These are phyloP conservation scores for Orbilia quercus DNA, from an alignment of 2,329 filamentous ascomycete genomes.

Conservation along the genomic window DNA sequence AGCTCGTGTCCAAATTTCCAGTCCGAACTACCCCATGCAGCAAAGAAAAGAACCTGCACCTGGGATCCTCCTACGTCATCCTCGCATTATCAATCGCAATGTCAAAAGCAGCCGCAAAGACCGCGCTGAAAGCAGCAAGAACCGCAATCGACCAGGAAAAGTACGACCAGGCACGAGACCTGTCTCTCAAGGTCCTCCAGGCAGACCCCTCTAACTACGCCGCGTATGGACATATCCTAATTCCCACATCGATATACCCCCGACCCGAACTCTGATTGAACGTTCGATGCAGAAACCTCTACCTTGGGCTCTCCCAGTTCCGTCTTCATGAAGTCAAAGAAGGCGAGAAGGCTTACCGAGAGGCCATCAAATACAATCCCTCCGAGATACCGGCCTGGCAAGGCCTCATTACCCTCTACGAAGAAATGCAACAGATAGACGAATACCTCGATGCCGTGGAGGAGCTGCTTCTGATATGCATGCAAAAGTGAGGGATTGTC, in stretches of 20 bases:
- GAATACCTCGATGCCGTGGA: constrained; percentile 80
- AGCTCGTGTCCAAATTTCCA: no score
- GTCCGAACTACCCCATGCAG: neutral
- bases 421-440: constrained; percentile 78
- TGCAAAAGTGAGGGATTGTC: constrained; percentile 70
- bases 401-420: constrained; percentile 85
- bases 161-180: constrained; percentile 78
- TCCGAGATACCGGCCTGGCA: constrained; percentile 89
- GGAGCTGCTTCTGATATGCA: constrained; percentile 79
- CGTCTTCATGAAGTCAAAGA: constrained; percentile 77
- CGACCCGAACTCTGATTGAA: constrained; percentile 10
- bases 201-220: constrained; percentile 80
- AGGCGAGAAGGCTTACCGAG: constrained; percentile 79
- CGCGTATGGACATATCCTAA: constrained; percentile 43
- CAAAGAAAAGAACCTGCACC: no score
- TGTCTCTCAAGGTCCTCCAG: constrained; percentile 76
- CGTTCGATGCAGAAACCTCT: constrained; percentile 72
- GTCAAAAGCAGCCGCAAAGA: constrained; percentile 47
- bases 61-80: neutral
- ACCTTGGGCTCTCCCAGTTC: constrained; percentile 85
- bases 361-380: constrained; percentile 75
- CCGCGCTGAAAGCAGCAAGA: constrained; percentile 80
- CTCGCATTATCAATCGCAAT: constrained; percentile 26
- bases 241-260: neutral
- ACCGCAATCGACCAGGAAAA: constrained; percentile 80